phyloP scores from a whole-genome alignment of 495 filamentous ascomycete genomes.

The Ramalina intermedia region DNA sequence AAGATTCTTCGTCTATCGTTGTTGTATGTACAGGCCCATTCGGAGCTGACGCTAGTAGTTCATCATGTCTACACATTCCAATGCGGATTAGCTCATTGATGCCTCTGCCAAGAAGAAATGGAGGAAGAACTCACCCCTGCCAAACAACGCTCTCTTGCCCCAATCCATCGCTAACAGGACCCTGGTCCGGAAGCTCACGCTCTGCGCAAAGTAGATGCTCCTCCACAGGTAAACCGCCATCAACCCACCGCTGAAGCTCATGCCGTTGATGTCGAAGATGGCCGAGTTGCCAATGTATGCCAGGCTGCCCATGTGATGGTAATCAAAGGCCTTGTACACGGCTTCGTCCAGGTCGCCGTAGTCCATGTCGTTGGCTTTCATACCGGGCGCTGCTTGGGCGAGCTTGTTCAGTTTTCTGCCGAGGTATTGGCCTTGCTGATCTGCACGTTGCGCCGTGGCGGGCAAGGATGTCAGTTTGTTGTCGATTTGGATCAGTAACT shows the following conservation, averaged over 20 bases:
- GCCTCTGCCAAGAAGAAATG: neutral
- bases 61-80: constrained; percentile 19
- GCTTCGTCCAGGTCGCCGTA: constrained; percentile 88
- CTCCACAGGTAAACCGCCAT: constrained; percentile 95
- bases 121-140: constrained; percentile 55
- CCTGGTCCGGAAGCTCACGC: constrained; percentile 82
- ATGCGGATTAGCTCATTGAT: constrained; percentile 1
- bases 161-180: constrained; percentile 95
- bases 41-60: constrained; percentile 17
- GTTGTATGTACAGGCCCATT: too few relatives aligned
- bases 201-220: constrained; percentile 95
- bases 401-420: constrained; percentile 90
- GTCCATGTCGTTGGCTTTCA: constrained; percentile 61
- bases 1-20: too few relatives aligned
- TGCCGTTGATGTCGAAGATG: constrained; percentile 75
- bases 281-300: constrained; percentile 96
- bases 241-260: constrained; percentile 69
- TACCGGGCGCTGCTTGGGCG: constrained; percentile 60
- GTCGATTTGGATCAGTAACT: constrained; percentile 81
- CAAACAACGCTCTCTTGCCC: constrained; percentile 88
- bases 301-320: constrained; percentile 78
- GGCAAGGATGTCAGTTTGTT: constrained; percentile 75
- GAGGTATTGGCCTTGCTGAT: constrained; percentile 92
- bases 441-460: constrained; percentile 88
- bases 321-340: constrained; percentile 92